Percentiles rank a stretch among this genome's conserved stretches.
These are phyloP conservation scores for Geosmithia putterillii DNA, from an alignment of 2,329 filamentous ascomycete genomes.

Conservation along the genomic window DNA sequence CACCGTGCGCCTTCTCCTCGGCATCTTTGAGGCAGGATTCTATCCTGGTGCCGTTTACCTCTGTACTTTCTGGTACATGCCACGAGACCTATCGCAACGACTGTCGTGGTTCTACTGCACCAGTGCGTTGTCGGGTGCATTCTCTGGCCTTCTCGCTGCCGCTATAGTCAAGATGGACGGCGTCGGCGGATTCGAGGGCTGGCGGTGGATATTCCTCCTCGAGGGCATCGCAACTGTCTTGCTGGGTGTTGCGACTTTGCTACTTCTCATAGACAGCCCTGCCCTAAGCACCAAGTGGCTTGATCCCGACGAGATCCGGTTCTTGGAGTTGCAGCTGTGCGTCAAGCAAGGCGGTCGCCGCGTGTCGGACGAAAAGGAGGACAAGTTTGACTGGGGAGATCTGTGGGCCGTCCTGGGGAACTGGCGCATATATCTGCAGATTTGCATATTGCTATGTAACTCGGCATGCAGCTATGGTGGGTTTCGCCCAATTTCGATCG, in stretches of 20 bases:
- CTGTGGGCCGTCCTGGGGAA: conserved; percentile 62
- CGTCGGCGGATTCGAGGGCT: conserved; percentile 43
- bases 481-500: neutral
- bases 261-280: conserved; percentile 69
- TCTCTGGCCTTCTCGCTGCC: conserved; percentile 60
- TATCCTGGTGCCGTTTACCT: conserved; percentile 52
- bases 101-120: conserved; percentile 72
- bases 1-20: conserved; percentile 42
- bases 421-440: conserved; percentile 60
- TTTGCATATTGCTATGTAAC: conserved; percentile 52
- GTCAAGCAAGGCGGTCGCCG: conserved; percentile 5
- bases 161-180: conserved; percentile 60
- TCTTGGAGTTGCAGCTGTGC: conserved; percentile 54
- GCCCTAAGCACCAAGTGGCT: conserved; percentile 12
- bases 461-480: conserved; percentile 35
- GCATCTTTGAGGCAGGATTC: conserved; percentile 52
- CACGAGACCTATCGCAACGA: conserved; percentile 38
- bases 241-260: conserved; percentile 55
- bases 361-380: conserved; percentile 44
- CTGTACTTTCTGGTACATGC: conserved; percentile 45
- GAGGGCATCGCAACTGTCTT: conserved; percentile 59
- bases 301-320: conserved; percentile 63
- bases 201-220: conserved; percentile 57
- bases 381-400: conserved; percentile 65
- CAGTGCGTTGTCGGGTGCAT: conserved; percentile 66